Evolutionary conservation across 148 eudicot genomes (phyloP), one percentile per base, ranked within the genome.

Genomic region (Spergularia bocconei): DNA sequence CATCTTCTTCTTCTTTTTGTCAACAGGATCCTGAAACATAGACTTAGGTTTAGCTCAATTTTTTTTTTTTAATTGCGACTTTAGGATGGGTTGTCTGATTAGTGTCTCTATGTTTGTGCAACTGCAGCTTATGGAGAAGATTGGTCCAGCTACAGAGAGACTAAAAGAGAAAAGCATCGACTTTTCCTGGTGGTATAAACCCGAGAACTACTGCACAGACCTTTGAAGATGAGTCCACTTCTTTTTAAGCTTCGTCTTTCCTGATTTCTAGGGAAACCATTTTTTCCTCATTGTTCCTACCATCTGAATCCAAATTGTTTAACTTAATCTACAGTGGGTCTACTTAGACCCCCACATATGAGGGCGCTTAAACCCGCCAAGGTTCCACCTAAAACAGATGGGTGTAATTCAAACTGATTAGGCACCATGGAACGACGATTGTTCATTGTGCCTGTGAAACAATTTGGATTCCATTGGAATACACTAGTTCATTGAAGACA

Each of bases 151-250:
- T 67, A 95, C 99, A 48, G 97, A 95, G 86, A 83, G 70, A 57
- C 79, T 95, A 74, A 95, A 95, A 87, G 88, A 79, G 77, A 89
- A 92, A 67, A 96, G 89, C 44, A 88, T 92, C 41, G 94, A 95
- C 81, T 95, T 95, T 70, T 90, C 92, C 8, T 66, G 77, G 88
- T 92, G 98, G 98, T 95, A 47, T 80, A 92, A 92, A 78, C 98
- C 98, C 48, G 91, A 92, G 73, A 72, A 87, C 70, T 95, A 95
- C 78, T 71, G 56, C 71, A 84, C 96, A 68, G 93, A 95, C 80
- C 59, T 90, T 63, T 94, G 82, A 87, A 59, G 44, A 47, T 63
- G 54, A 19, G 65, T 53, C 67, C 4, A 0, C 15, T 57, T 67
- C 53, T 23, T 60, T 12, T 3, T 58, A 11, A n/a, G 14, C 39